Evolutionary conservation across 176 grass and related monocot species (phyloP), one percentile per base, ranked within the genome.

Genomic region (Hyparrhenia diplandra): DNA sequence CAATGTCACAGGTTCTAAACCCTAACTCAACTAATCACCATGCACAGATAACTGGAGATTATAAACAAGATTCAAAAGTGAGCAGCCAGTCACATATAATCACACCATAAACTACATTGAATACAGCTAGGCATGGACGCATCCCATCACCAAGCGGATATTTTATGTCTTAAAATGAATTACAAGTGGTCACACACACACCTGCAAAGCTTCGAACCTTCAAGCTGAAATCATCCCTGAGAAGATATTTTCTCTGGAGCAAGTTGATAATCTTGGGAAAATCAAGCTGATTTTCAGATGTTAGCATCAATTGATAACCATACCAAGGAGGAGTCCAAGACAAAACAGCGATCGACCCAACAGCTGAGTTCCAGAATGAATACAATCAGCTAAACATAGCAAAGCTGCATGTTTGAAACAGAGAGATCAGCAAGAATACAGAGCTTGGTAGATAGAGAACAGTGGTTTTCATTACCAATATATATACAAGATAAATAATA

Each of bases 141-240:
- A 64, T 43, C 18, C 4, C 2, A 31, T 78, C 72, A 76, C n/a
- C 28, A 84, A 77, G 35, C 57, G 0, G 20, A 75, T 36, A 65
- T 70, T 59, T 42, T 40, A 67, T n/a, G 84, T n/a, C 67, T 5
- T 32, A 67, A n/a, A n/a, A 81, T 71, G 23, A 57, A 84, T 68
- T 64, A 69, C 28, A 80, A 67, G 40, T 63, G 29, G 18, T 34
- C 12, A 34, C 66, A 34, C 66, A 82, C 80, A 78, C 42, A 93
- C 95, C 92, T 98, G 95, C 78, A 95, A 90, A 87, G 89, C 90
- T 88, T 88, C 97, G 93, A 69, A 96, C 80, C 71, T 96, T 99
- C 80, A 99, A 99, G 85, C 73, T 81, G 80, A 99, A 96, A 62
- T 99, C 97, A 10, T 99, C 91, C 82, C 71, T 83, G 24, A 80